Conservation (phyloP, 2,329 filamentous ascomycete species). For the Boeremia exigua region DNA sequence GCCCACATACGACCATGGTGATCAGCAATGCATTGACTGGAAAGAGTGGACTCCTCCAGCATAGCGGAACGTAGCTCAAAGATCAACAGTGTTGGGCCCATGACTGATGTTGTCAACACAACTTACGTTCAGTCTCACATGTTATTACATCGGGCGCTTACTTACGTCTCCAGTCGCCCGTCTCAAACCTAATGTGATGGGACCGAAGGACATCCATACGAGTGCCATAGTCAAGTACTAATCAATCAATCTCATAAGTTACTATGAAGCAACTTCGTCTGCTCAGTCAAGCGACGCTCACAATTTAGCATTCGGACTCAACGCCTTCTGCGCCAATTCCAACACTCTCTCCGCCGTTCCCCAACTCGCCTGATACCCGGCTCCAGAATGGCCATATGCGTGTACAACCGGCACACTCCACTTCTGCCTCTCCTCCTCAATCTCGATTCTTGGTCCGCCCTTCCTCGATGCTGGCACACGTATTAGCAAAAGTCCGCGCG, state of each 20-base stretch:
- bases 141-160: neutral
- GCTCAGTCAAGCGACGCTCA: slow-evolving; percentile 7
- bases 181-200: neutral
- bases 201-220: no score
- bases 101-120: neutral
- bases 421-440: slow-evolving; percentile 65
- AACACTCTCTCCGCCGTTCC: slow-evolving; percentile 52
- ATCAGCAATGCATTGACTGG: neutral
- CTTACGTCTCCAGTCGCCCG: neutral
- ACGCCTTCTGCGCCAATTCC: slow-evolving; percentile 47
- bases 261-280: no score
- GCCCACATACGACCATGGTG: neutral
- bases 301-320: slow-evolving; percentile 32
- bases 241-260: no score
- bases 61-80: neutral
- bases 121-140: neutral
- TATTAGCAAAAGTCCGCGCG: neutral
- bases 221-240: no score
- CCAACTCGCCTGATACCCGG: slow-evolving; percentile 68
- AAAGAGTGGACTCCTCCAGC: neutral
- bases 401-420: slow-evolving; percentile 65
- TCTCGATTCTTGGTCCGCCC: slow-evolving; percentile 78
- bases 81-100: slow-evolving; percentile 1
- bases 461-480: slow-evolving; percentile 62
- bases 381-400: slow-evolving; percentile 80